Conservation (phyloP, 129 eudicot species). For the Solidago caesia region DNA sequence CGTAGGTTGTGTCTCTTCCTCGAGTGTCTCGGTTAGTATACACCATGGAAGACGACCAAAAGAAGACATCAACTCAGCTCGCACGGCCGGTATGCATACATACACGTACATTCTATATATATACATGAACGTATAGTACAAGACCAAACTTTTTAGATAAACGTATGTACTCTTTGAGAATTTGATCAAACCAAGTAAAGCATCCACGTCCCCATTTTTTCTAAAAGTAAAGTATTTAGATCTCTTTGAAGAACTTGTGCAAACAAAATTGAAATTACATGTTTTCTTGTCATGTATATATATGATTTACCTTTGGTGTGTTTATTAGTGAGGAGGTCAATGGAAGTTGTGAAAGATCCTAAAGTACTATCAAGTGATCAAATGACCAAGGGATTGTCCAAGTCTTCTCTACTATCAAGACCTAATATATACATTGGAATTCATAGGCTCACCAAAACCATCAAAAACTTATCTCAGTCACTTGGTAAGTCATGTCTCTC, state of each 20-base stretch:
- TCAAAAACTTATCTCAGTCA: slow-evolving; percentile 60
- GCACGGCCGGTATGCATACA: slow-evolving; percentile 34
- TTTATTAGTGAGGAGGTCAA: slow-evolving; percentile 26
- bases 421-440: slow-evolving; percentile 50
- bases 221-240: background rate
- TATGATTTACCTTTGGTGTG: background rate
- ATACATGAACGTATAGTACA: background rate
- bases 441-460: slow-evolving; percentile 55
- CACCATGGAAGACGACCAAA: slow-evolving; percentile 48
- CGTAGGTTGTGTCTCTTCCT: slow-evolving; percentile 65
- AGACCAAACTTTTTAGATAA: background rate
- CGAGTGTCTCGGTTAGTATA: slow-evolving; percentile 56
- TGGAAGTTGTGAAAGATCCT: slow-evolving; percentile 23
- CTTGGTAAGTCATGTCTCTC: slow-evolving; percentile 47
- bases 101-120: background rate
- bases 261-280: background rate
- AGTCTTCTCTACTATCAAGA: slow-evolving; percentile 45
- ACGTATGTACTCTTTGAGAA: no score
- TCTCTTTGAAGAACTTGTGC: background rate
- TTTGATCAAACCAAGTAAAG: background rate
- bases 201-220: background rate
- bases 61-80: slow-evolving; percentile 25
- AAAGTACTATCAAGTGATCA: slow-evolving; percentile 42
- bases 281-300: background rate
- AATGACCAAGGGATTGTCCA: slow-evolving; percentile 42